Evolutionary conservation across 257 asterid species (phyloP).

Genomic region (Solanum boliviense): DNA sequence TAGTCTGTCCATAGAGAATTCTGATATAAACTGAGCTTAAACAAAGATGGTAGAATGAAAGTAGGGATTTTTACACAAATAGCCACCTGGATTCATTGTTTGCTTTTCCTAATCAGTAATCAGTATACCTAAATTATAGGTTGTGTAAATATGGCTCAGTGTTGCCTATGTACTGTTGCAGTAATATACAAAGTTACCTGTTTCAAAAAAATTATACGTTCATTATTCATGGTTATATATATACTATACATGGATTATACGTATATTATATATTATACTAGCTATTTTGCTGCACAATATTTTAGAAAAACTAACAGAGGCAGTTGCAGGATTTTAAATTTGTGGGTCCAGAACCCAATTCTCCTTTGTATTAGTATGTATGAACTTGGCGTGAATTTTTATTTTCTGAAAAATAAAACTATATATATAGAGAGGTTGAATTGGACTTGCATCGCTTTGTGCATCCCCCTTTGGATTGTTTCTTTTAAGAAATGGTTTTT

Average conservation of each 20-base stretch:
- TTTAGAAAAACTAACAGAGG: background rate
- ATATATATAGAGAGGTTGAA: background rate
- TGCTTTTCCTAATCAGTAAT: background rate
- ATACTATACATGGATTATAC: background rate
- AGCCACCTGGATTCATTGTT: background rate
- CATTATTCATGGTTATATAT: background rate
- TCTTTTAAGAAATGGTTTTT: background rate
- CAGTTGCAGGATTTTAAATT: background rate
- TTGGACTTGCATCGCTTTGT: background rate
- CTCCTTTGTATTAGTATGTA: background rate
- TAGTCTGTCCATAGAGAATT: background rate
- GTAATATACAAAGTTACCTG: too few species aligned
- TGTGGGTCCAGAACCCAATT: background rate
- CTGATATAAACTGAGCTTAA: background rate
- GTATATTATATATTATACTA: background rate
- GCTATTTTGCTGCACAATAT: background rate
- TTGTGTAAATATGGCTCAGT: background rate
- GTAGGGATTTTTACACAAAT: background rate
- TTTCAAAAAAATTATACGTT: background rate
- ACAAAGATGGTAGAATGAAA: background rate
- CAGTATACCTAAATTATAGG: background rate
- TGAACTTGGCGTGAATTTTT: background rate
- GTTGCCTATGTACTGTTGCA: too few species aligned
- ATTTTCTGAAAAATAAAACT: background rate
- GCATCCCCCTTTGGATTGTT: background rate